Evolutionary conservation across 345 rosid species (phyloP), one percentile per base, ranked within the genome.

Genomic region (Nephelium lappaceum): DNA sequence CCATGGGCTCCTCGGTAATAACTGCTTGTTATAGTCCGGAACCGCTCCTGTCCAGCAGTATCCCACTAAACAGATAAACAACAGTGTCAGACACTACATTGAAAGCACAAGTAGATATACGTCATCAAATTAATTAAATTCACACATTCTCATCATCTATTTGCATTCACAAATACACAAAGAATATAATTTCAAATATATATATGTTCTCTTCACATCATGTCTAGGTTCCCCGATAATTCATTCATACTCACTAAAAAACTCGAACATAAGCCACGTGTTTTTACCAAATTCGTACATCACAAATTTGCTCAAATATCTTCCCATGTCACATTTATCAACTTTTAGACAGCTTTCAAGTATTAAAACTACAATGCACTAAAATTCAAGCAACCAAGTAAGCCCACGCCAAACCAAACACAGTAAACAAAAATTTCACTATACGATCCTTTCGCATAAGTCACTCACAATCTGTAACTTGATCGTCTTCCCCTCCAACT

Each of bases 1-100:
- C 98, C 98, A 85, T 93, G 98, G 51, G 98, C 98, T 72, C 98
- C 98, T 84, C 98, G 87, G 88, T 93, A 93, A 77, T 93, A 93
- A 85, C 96, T 91, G 89, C 98, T 93, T 43, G 98, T 93, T 84
- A 93, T 93, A 42, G 96, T 93, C 84, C 98, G 85, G 87, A 93
- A 93, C 42, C 98, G 92, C 84, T 93, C 98, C 75, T 93, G 96
- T 60, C 98, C 98, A 71, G 96, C 98, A 78, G 96, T 93, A 83
- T 93, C 98, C 98, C 96, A 91, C 96, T 93, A 67, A 73, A 87
- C 65, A 80, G 47, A 71, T 12, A 53, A 79, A 47, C 38, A 79
- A 49, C 3, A 18, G 15, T 16, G 55, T 78, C 36, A 78, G 69
- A 45, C 38, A 23, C 4, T 15, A 14, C 16, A 6, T 31, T 1